These are phyloP conservation scores for Penicillium desertorum DNA, from an alignment of 495 filamentous ascomycete species.

Conservation along the genomic window DNA sequence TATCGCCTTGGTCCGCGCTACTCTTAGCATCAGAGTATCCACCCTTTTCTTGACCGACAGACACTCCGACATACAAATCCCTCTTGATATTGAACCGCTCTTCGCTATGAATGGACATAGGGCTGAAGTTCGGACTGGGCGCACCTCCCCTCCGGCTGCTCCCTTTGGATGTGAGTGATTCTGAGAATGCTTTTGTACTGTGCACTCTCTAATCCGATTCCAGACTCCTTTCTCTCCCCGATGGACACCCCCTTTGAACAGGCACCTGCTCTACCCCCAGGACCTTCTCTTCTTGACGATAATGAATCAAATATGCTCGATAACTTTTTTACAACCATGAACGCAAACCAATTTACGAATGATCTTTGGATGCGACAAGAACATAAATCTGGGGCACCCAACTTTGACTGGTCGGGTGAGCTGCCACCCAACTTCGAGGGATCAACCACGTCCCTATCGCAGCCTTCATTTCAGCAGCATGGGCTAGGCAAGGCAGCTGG, in stretches of 20 bases:
- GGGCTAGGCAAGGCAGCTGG: conserved; percentile 27
- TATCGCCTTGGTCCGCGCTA: conserved; percentile 24
- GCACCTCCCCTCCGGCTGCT: conserved; percentile 35
- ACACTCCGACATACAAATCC: background rate
- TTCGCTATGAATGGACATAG: conserved; percentile 38
- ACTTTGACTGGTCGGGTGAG: conserved; percentile 54
- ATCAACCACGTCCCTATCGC: conserved; percentile 60
- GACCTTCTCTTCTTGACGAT: conserved; percentile 59
- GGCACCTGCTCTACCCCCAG: conserved; percentile 57
- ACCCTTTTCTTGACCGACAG: conserved; percentile 10
- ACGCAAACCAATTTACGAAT: conserved; percentile 52
- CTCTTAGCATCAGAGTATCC: conserved; percentile 32
- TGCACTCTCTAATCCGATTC: conserved; percentile 21
- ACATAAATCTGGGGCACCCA: conserved; percentile 48
- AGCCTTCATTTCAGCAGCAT: conserved; percentile 40
- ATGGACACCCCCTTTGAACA: conserved; percentile 56
- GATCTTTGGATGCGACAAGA: conserved; percentile 48
- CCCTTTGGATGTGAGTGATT: conserved; percentile 62
- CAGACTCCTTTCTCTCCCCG: conserved; percentile 48
- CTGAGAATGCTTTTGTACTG: background rate
- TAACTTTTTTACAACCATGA: conserved; percentile 61
- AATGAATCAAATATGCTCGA: conserved; percentile 61
- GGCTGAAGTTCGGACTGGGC: conserved; percentile 32
- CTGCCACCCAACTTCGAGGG: conserved; percentile 61
- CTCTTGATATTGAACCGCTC: background rate